A percentile compares a stretch with the other conserved stretches of the same genome.
Conservation (phyloP, 495 filamentous ascomycete species). For the Friedmanniomyces endolithicus region DNA sequence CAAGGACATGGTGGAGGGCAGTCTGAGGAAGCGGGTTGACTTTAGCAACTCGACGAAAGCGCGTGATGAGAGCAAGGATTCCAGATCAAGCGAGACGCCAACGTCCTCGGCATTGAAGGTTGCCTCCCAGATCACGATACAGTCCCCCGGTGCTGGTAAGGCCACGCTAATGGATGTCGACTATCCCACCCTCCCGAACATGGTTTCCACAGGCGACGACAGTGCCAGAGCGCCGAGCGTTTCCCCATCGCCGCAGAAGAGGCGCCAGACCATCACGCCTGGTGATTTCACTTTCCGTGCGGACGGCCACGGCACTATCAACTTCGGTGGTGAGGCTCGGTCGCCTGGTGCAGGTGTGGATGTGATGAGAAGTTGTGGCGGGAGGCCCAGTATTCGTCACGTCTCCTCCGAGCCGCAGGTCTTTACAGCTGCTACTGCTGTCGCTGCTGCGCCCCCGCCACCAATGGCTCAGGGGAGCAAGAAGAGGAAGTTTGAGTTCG, state of each 20-base stretch:
- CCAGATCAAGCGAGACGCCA: neutral
- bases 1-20: conserved; percentile 4
- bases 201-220: neutral
- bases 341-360: conserved; percentile 23
- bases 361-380: neutral
- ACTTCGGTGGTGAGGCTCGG: conserved; percentile 18
- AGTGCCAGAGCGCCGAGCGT: neutral
- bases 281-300: conserved; percentile 31
- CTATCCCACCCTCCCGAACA: conserved; percentile 20
- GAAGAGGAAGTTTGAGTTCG: conserved; percentile 31
- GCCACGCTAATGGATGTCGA: conserved; percentile 14
- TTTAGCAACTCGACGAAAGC: conserved; percentile 45
- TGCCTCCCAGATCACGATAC: neutral
- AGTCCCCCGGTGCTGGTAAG: conserved; percentile 1
- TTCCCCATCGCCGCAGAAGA: conserved; percentile 16
- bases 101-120: neutral
- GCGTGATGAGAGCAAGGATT: conserved; percentile 25
- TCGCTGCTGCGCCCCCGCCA: neutral
- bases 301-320: conserved; percentile 19
- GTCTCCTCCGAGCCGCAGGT: conserved; percentile 15
- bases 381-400: conserved; percentile 15
- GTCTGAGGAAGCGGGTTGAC: conserved; percentile 43
- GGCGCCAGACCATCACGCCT: conserved; percentile 14
- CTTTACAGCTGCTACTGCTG: too few relatives aligned
- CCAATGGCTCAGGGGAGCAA: conserved; percentile 13